phyloP scores from a whole-genome alignment of 805 yeast species.

The Yamadazyma paraphyllophila region DNA sequence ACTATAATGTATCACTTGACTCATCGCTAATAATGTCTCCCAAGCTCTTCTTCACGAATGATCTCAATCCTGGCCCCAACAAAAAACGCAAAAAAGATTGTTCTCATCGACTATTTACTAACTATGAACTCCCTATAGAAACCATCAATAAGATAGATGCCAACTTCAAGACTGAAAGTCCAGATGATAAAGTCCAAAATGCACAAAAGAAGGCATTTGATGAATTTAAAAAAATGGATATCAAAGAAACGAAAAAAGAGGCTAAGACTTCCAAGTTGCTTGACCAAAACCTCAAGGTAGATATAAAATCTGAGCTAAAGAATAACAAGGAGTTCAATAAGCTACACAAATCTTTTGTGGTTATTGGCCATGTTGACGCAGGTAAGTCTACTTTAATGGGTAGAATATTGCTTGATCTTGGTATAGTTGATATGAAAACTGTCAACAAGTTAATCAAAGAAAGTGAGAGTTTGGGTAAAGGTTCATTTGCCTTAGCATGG shows the following conservation, averaged over 20 bases:
- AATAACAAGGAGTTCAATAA: slow-evolving; percentile 35
- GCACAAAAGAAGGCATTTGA: slow-evolving; percentile 55
- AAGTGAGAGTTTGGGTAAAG: slow-evolving; percentile 65
- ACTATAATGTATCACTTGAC: slow-evolving; percentile 3
- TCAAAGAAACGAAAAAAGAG: slow-evolving; percentile 14
- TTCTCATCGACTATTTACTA: slow-evolving; percentile 38
- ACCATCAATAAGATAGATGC: slow-evolving; percentile 39
- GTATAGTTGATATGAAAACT: slow-evolving; percentile 63
- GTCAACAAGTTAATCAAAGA: slow-evolving; percentile 63
- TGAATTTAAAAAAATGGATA: slow-evolving; percentile 26
- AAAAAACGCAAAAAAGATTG: slow-evolving; percentile 22
- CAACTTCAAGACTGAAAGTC: slow-evolving; percentile 70
- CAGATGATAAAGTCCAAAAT: slow-evolving; percentile 67
- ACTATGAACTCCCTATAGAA: slow-evolving; percentile 35
- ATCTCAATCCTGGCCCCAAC: neutral
- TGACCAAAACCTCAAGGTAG: slow-evolving; percentile 25
- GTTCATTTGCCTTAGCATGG: slow-evolving; percentile 84
- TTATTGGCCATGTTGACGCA: slow-evolving; percentile 84
- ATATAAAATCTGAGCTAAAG: slow-evolving; percentile 39
- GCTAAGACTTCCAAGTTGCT: slow-evolving; percentile 9
- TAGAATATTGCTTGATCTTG: slow-evolving; percentile 61
- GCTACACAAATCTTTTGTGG: slow-evolving; percentile 69
- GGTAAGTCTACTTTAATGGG: slow-evolving; percentile 84
- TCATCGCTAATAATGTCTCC: slow-evolving; percentile 6
- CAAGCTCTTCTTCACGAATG: slow-evolving; percentile 4